These are phyloP conservation scores for Lactifluus echinatus DNA, from an alignment of 768 basidiomycete genomes.

Conservation along the genomic window DNA sequence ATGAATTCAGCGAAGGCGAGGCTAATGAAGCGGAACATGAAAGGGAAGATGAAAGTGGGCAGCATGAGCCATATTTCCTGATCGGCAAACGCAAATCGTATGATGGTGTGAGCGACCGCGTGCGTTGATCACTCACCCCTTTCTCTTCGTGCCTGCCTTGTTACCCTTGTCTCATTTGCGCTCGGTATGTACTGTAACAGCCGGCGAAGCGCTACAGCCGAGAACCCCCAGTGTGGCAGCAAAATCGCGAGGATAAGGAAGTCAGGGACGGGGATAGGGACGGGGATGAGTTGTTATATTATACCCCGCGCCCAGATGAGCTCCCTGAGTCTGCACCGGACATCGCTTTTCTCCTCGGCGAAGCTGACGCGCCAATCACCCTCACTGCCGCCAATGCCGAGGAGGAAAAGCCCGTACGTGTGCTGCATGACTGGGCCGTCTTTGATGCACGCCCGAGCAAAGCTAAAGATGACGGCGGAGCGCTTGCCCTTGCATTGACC, in stretches of 20 bases:
- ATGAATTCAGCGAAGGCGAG: slow-evolving; percentile 26
- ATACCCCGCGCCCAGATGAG: slow-evolving; percentile 10
- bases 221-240: neutral
- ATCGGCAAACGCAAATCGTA: neutral
- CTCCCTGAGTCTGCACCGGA: slow-evolving; percentile 6
- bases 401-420: slow-evolving; percentile 44
- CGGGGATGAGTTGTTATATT: neutral
- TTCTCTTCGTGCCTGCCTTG: no score
- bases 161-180: neutral
- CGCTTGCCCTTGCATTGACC: slow-evolving; percentile 36
- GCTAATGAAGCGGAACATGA: neutral
- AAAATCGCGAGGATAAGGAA: neutral
- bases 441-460: slow-evolving; percentile 39
- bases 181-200: neutral
- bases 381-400: neutral
- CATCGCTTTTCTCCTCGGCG: slow-evolving; percentile 24
- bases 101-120: neutral
- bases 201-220: slow-evolving; percentile 2
- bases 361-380: slow-evolving; percentile 11
- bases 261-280: neutral
- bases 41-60: neutral
- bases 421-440: slow-evolving; percentile 49
- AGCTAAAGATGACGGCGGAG: neutral
- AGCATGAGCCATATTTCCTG: neutral
- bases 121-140: neutral